Percentiles rank a stretch among this genome's conserved stretches.
Evolutionary conservation across 108 stramenopile species (phyloP).

Genomic region (Fragilariopsis cylindrus): DNA sequence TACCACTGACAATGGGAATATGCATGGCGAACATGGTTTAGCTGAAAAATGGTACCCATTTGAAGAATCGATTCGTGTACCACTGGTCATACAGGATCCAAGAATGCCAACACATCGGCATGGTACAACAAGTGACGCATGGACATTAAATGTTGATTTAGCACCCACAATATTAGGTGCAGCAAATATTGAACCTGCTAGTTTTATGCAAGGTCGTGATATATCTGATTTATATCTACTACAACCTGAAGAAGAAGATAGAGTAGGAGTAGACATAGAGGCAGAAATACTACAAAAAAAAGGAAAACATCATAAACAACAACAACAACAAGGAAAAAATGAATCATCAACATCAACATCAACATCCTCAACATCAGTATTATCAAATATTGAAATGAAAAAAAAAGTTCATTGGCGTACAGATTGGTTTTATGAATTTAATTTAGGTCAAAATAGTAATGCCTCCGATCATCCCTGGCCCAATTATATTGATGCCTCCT

Average conservation of each 20-base stretch:
- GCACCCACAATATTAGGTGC: constrained; percentile 76
- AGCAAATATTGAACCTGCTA: constrained; percentile 53
- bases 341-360: no score
- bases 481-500: constrained; percentile 60
- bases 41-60: constrained; percentile 77
- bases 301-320: no score
- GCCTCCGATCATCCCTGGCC: constrained; percentile 27
- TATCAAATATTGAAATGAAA: neutral
- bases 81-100: constrained; percentile 79
- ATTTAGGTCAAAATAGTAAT: constrained; percentile 37
- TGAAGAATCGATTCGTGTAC: constrained; percentile 79
- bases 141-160: constrained; percentile 78
- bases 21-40: constrained; percentile 58
- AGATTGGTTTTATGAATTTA: constrained; percentile 81
- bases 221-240: constrained; percentile 66
- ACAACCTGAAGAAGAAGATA: neutral
- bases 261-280: no score
- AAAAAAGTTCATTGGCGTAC: constrained; percentile 48
- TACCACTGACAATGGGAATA: constrained; percentile 86
- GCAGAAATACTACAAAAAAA: no score
- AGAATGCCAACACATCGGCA: constrained; percentile 58
- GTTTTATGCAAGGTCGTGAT: constrained; percentile 76
- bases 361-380: neutral
- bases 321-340: no score
- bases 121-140: constrained; percentile 64